A percentile compares a stretch with the other conserved stretches of the same genome.
Conservation (phyloP, 2,329 filamentous ascomycete species). For the Cordyceps cicadae region DNA sequence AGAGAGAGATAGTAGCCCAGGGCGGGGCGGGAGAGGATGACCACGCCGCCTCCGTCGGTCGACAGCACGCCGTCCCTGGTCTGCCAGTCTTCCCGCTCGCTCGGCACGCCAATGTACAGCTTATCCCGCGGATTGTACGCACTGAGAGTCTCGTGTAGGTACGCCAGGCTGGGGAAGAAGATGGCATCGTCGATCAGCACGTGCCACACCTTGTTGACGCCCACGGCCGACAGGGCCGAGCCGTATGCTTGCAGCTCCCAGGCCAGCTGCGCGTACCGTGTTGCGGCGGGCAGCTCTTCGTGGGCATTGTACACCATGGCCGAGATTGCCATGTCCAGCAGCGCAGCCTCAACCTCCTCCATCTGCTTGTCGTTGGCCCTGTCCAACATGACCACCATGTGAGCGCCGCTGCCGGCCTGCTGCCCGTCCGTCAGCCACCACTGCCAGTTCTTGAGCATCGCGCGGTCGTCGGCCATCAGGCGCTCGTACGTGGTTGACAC, state of each 20-base stretch:
- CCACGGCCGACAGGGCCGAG: constrained; percentile 26
- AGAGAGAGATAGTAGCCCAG: constrained; percentile 27
- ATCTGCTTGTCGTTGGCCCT: constrained; percentile 27
- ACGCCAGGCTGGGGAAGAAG: constrained; percentile 35
- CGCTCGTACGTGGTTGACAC: constrained; percentile 36
- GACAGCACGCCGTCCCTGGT: constrained; percentile 27
- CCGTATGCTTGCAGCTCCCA: constrained; percentile 25
- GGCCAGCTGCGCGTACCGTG: constrained; percentile 31
- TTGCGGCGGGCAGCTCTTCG: constrained; percentile 23
- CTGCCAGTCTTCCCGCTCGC: constrained; percentile 35
- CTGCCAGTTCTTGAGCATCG: constrained; percentile 34
- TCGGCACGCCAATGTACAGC: constrained; percentile 36
- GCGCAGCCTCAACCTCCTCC: constrained; percentile 20
- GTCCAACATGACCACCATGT: constrained; percentile 33
- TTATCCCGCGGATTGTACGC: constrained; percentile 24
- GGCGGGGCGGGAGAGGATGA: constrained; percentile 32
- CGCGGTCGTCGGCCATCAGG: constrained; percentile 29
- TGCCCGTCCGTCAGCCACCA: constrained; percentile 37
- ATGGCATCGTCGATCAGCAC: constrained; percentile 38
- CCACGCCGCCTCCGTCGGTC: constrained; percentile 37
- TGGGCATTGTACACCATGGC: constrained; percentile 27
- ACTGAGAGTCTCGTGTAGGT: constrained; percentile 31
- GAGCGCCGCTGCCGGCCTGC: constrained; percentile 33
- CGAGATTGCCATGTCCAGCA: constrained; percentile 31
- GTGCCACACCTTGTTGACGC: constrained; percentile 32